These are phyloP conservation scores for Mycocentrospora acerina DNA, from an alignment of 2,329 filamentous ascomycete genomes.

Conservation along the genomic window DNA sequence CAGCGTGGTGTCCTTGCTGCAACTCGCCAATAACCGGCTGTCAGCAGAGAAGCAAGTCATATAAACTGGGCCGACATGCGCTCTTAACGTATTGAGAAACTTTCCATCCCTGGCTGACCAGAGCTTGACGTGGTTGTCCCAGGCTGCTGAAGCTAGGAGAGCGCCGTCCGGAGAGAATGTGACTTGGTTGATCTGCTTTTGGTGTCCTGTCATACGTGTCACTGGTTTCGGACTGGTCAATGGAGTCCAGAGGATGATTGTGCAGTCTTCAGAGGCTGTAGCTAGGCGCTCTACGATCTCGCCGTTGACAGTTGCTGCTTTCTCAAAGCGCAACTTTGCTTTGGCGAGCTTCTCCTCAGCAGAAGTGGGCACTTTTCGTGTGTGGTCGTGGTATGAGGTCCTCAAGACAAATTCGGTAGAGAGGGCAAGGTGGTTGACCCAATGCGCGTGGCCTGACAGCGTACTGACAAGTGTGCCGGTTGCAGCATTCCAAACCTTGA, in stretches of 20 bases:
- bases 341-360: slow-evolving; percentile 71
- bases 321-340: slow-evolving; percentile 80
- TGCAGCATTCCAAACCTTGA: slow-evolving; percentile 84
- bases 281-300: slow-evolving; percentile 81
- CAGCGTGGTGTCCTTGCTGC: slow-evolving; percentile 86
- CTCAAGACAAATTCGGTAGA: slow-evolving; percentile 89
- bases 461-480: slow-evolving; percentile 80
- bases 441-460: slow-evolving; percentile 81
- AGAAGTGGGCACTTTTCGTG: slow-evolving; percentile 66
- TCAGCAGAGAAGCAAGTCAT: slow-evolving; percentile 92
- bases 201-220: slow-evolving; percentile 86
- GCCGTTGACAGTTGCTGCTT: slow-evolving; percentile 75
- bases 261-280: slow-evolving; percentile 92
- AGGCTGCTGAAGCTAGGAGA: slow-evolving; percentile 83
- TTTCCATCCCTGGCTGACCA: slow-evolving; percentile 77
- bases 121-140: slow-evolving; percentile 93
- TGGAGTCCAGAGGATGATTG: slow-evolving; percentile 94
- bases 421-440: slow-evolving; percentile 92
- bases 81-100: slow-evolving; percentile 84
- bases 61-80: slow-evolving; percentile 89
- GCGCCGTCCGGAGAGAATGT: slow-evolving; percentile 88
- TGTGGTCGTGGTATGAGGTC: slow-evolving; percentile 83
- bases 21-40: slow-evolving; percentile 82
- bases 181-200: slow-evolving; percentile 96
- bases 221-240: slow-evolving; percentile 75